Base-by-base conservation (phyloP, 2,329 filamentous ascomycete species). In the Colletotrichum melonis region DNA sequence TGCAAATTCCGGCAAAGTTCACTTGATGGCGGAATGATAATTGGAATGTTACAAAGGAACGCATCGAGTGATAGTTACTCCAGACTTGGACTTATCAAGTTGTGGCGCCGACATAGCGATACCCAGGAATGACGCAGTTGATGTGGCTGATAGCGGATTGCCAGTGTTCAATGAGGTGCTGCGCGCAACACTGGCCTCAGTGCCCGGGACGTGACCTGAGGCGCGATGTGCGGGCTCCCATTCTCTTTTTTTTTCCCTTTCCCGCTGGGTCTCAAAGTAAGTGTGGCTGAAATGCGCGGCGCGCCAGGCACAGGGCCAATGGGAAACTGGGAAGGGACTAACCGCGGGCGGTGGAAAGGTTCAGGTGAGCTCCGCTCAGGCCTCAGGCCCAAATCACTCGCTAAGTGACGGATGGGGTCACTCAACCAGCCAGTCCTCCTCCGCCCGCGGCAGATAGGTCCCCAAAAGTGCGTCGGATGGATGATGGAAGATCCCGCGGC, bases 401-500 rank as follows among this genome's bases (percentile, higher is more conserved):
- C 63, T 72, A 58, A 58, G 58, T 63, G 72, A 63, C 52, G 30
- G 69, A 54, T 63, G 52, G 67, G 68, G 72, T 49, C 52, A 28
- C 22, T 72, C 63, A 16, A 49, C 55, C 63, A 63, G 72, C 63
- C 62, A 49, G 68, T 59, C 63, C 24, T 58, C 59, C 62, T 67
- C 57, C 68, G 68, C 72, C 68, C 68, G 57, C 72, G 72, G 72
- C 42, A 72, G 69, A 69, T 52, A 59, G 49, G 35, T 32, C 71
- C 72, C 72, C 65, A 63, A 71, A 74, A 68, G 72, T 65, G 63
- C 63, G 49, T 65, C 52, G 59, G 35, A 52, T 70, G 67, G 56
- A 70, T 70, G 54, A 72, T 63, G 72, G 69, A 72, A 74, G 54
- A 72, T 74, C 63, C 72, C 69, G 72, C 72, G 54, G 68, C 63